These are phyloP conservation scores for Pichia sp. DNA, from an alignment of 1,139 yeast species.

Conservation along the genomic window DNA sequence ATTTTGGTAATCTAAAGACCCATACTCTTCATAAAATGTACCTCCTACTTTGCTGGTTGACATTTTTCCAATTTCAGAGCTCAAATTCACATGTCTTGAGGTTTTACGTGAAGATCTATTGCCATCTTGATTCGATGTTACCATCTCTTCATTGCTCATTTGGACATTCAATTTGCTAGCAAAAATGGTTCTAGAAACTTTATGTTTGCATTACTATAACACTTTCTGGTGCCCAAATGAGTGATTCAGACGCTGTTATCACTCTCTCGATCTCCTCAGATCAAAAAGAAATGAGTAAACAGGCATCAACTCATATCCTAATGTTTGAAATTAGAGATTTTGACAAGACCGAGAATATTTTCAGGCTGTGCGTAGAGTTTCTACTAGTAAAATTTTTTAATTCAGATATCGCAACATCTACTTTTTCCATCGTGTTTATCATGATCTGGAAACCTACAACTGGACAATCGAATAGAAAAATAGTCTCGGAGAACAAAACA, in stretches of 20 bases:
- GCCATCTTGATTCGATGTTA: neutral
- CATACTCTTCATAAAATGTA: constrained; percentile 44
- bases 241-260: no score
- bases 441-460: neutral
- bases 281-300: no score
- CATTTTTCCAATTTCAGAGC: constrained; percentile 10
- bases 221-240: neutral
- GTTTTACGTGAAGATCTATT: constrained; percentile 3
- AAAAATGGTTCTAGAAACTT: neutral
- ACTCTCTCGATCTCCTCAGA: no score
- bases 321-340: neutral
- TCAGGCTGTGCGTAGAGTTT: constrained; percentile 1
- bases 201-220: neutral
- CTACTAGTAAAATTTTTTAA: constrained; percentile 1
- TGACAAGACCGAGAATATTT: neutral
- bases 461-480: neutral
- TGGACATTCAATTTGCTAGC: neutral
- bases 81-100: constrained; percentile 3
- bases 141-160: neutral
- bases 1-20: constrained; percentile 57
- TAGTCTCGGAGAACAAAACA: constrained; percentile 8
- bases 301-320: no score
- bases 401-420: neutral
- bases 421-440: neutral
- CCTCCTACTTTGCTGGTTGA: no score